Evolutionary conservation across 2,329 filamentous ascomycete genomes (phyloP), one percentile per base, ranked within the genome.

Genomic region (Aspergillus calidoustus): DNA sequence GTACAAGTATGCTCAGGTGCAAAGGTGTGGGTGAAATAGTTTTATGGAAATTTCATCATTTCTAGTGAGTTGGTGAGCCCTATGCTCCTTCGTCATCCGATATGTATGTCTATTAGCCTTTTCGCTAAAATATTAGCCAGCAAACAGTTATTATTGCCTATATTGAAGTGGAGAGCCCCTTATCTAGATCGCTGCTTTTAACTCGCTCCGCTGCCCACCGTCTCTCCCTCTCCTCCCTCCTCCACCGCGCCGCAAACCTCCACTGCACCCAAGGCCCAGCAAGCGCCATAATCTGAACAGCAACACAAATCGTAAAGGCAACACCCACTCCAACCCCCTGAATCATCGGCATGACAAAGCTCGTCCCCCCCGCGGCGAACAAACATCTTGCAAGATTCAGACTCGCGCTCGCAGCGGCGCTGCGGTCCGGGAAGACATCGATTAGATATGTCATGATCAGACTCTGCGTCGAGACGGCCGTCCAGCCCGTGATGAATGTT

Each of bases 301-400:
- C 72, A 17, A 73, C 77, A 64, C 80, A 82, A 11, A 84, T 74
- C 0, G 82, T 83, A 60, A 84, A 85, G 0, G 80, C 77, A 63
- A 73, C 71, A 0, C 83, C 83, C 49, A 80, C 77, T 0, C 80
- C 82, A 48, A 83, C 75, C 1, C 68, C 72, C 55, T 81, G 73
- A 7, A 85, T 77, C 71, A 86, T 76, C 0, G 83, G 82, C 71
- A 83, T 80, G 2, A 84, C 74, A 11, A 81, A 78, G 22, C 80
- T 82, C 0, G 83, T 84, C 0, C 81, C 82, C 0, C 79, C 83
- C 0, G 84, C 84, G 0, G 81, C 84, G 34, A 84, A 76, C 2
- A 85, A 64, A 63, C 84, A 87, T 43, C 84, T 70, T 0, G 81
- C 80, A 3, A 87, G 74, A 63, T 86, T 87, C 25, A 86, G 67